Evolutionary conservation across 2,329 filamentous ascomycete species (phyloP), one percentile per base, ranked within the genome.

Genomic region (Apiospora koreana): DNA sequence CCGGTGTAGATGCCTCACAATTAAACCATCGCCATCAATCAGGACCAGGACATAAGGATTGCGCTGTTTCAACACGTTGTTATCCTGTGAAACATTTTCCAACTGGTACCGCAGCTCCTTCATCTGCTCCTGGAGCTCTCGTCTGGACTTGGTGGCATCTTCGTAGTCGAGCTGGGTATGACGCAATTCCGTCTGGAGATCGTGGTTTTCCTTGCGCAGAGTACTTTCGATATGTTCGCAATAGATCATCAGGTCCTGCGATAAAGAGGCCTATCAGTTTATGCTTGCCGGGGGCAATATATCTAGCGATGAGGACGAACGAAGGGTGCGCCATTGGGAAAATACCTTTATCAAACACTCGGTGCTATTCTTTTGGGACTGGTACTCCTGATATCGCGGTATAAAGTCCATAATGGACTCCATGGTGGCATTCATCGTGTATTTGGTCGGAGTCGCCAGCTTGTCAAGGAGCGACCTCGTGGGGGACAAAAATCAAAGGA

Each of bases 11-110:
- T 54, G 69, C 68, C 83, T 78, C 76, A 91, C 89, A 78, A 91
- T 81, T 71, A 91, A 83, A 62, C 88, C 87, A 77, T 92, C 86
- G 46, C 89, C 90, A 77, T 92, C 90, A 74, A 92, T 86, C 73
- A 91, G 77, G 48, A 90, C 84, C 73, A 88, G 79, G 75, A 91
- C 82, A 77, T 92, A 92, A 50, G 86, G 83, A 78, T 90, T 90
- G 67, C 81, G 83, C 71, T 83, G 85, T 86, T 89, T 74, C 65
- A 72, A 68, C 68, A 65, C 54, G 65, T 84, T 80, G 71, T 83
- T 83, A 72, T 85, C 80, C 21, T 77, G 79, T 66, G 77, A 74
- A 64, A 81, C 71, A 71, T 78, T 80, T 43, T 79, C 76, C 62
- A 83, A 74, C 28, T 78, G 77, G 62, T 76, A 73, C 65, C 85